Evolutionary conservation across 345 rosid species (phyloP), one percentile per base, ranked within the genome.

Genomic region (Camelina sativa): DNA sequence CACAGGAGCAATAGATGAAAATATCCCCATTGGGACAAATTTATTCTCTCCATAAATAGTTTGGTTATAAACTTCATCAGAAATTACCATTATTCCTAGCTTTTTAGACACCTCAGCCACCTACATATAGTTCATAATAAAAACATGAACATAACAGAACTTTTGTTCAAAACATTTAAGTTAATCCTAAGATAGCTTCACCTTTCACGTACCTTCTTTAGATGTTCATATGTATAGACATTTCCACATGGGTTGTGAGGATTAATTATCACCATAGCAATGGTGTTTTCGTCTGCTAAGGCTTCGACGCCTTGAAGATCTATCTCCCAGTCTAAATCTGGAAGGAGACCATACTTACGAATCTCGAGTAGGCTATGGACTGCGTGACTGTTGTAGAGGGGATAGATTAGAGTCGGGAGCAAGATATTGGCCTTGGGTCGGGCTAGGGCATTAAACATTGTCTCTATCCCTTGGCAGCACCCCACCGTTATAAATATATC

Each of bases 271-370:
- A 85, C 89, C 55, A 85, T 76, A 0, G 89, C 89, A 13, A 70
- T 70, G 10, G 88, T 89, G 8, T 84, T 87, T 4, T 77, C 85
- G 59, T 89, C 94, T 38, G 88, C 85, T 8, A 79, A 59, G 12
- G 81, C 78, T 52, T 87, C 85, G 15, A 87, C 64, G 25, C 76
- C 79, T 34, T 76, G 80, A 10, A 89, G 84, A 76, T 85, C 86
- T 16, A 85, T 85, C 67, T 84, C 94, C 89, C 91, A 86, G 17
- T 86, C 82, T 54, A 30, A 74, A 5, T 82, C 80, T 0, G 89
- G 88, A 34, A 86, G 80, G 59, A 84, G 87, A 76, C 83, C 82
- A 17, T 80, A 84, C 60, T 80, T 67, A 16, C 88, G 87, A 50
- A 79, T 62, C 75, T 87, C 83, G 2, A 85, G 72, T 28, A 43